These are phyloP conservation scores for Hanseniaspora gamundiae DNA, from an alignment of 1,139 yeast genomes.

Conservation along the genomic window DNA sequence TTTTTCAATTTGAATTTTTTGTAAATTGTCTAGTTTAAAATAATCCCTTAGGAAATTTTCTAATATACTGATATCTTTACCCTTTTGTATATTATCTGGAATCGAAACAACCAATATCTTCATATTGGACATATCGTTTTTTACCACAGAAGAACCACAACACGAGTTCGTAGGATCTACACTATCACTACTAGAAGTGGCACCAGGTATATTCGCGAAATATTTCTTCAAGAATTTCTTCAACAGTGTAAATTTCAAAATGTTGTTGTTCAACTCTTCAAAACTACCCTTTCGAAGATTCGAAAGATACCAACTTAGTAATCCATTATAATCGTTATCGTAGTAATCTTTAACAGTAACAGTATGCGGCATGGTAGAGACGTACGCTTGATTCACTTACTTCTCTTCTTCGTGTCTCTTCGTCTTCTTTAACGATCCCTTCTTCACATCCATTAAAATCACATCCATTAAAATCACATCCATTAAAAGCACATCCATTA, in stretches of 20 bases:
- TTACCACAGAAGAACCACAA: neutral
- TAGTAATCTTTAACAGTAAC: constrained; percentile 21
- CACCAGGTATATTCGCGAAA: constrained; percentile 8
- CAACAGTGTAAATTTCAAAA: constrained; percentile 17
- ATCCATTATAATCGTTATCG: constrained; percentile 23
- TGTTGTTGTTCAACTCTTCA: constrained; percentile 21
- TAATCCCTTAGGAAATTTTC: constrained; percentile 22
- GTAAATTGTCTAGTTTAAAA: constrained; percentile 19
- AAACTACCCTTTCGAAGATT: constrained; percentile 24
- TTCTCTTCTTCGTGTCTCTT: neutral
- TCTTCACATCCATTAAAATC: too few species aligned
- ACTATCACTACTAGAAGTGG: constrained; percentile 3
- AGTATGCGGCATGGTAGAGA: constrained; percentile 16
- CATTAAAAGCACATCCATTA: too few species aligned
- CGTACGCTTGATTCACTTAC: too few species aligned
- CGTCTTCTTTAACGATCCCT: too few species aligned
- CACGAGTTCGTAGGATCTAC: neutral
- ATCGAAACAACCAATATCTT: constrained; percentile 23
- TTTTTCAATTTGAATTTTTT: constrained; percentile 20
- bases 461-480: too few species aligned
- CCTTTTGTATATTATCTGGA: constrained; percentile 19
- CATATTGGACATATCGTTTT: constrained; percentile 9
- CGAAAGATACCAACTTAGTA: constrained; percentile 25
- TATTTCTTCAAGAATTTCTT: constrained; percentile 18
- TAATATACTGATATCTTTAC: constrained; percentile 18